Base-by-base conservation (phyloP, 2,329 filamentous ascomycete genomes). In the Aspergillus pseudoterreus region DNA sequence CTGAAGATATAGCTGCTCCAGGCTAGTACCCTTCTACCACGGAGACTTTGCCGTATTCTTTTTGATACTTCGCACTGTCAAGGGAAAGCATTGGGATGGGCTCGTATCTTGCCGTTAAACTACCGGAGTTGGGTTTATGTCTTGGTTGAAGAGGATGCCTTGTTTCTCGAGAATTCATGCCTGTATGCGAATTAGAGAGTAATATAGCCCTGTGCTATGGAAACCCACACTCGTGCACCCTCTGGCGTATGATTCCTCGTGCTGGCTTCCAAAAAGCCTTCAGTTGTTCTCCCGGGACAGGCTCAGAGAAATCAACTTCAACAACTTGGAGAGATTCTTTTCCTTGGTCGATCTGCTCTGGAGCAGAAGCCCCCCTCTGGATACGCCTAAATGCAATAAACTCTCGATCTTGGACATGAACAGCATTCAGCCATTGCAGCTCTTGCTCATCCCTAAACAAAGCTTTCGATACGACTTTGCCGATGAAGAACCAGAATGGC, bases 401-500 rank as follows among this genome's bases (percentile, higher is more conserved):
- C 30, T 53, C 54, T 24, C 54, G 41, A 33, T 42, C 36, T 6
- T 39, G 36, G 27, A 56, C 51, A 6, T 39, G 54, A 42, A 52
- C 49, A 43, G 49, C 11, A 21, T 54, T 52, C 32, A 56, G 22
- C 51, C 45, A 54, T 43, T 54, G 24, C 30, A 56, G 51, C 24
- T 54, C 45, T 19, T 53, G 24, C 45, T 50, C 51, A 17, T 51
- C 22, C 32, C 45, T 27, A 36, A 47, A 53, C 15, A 55, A 48
- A 3, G 45, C 30, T 38, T 55, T 52, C 4, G 50, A 55, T 36
- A 55, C 6, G 19, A 43, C 33, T 43, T 55, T 53, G 19, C 53
- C 50, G 19, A 55, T 39, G 17, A 51, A 55, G 30, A 51, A 55
- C 53, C 50, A 53, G 41, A 48, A 50, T 12, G 53, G 47, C 53